Evolutionary conservation across 1,139 yeast genomes (phyloP).

Genomic region (Saccharomyces hybrid): DNA sequence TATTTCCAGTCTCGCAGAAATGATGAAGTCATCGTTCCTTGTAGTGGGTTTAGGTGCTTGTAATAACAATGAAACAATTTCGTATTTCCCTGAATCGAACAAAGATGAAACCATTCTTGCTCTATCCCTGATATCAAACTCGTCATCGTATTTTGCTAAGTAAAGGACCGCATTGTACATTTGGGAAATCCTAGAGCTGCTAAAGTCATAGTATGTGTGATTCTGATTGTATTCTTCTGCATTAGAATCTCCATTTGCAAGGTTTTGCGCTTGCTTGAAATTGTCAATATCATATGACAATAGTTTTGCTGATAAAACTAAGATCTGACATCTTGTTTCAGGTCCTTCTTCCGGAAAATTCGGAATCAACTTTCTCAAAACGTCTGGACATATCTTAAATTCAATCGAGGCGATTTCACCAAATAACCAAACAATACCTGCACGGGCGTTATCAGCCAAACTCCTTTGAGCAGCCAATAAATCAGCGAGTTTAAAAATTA

Average conservation of each 20-base stretch:
- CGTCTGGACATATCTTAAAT: conserved; percentile 67
- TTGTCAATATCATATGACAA: conserved; percentile 47
- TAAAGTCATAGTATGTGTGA: conserved; percentile 24
- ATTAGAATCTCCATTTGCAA: conserved; percentile 14
- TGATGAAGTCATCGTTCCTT: background rate
- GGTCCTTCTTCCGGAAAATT: conserved; percentile 49
- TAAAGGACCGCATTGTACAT: conserved; percentile 58
- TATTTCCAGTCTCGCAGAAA: background rate
- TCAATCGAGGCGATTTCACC: conserved; percentile 62
- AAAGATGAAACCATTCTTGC: conserved; percentile 63
- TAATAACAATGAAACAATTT: conserved; percentile 66
- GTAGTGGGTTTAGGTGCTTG: conserved; percentile 72
- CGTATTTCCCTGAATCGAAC: conserved; percentile 37
- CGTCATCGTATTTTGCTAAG: conserved; percentile 65
- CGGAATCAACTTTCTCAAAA: conserved; percentile 51
- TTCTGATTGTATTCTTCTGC: background rate
- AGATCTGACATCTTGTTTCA: conserved; percentile 60
- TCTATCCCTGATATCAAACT: conserved; percentile 77
- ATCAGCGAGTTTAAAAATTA: conserved; percentile 38
- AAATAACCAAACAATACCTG: conserved; percentile 83
- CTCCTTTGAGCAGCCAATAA: conserved; percentile 16
- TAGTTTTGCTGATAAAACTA: conserved; percentile 69
- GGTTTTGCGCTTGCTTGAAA: conserved; percentile 20
- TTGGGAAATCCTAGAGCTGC: conserved; percentile 41
- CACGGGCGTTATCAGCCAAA: conserved; percentile 48